Conservation (phyloP, 1,139 yeast genomes). For the Casaregolazyma suthepensis region DNA sequence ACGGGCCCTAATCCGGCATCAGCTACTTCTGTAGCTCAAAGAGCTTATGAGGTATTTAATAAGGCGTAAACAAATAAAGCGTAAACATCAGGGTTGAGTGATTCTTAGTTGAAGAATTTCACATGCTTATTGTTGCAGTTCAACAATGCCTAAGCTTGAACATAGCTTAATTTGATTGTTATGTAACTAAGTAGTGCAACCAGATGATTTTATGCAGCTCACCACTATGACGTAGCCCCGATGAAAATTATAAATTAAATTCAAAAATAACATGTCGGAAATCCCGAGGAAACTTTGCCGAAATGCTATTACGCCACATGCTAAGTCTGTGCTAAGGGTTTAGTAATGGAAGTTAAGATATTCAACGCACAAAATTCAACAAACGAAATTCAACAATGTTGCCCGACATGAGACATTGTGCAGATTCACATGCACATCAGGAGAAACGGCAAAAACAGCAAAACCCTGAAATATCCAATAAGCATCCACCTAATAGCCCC, state of each 20-base stretch:
- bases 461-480: no score
- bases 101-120: no score
- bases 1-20: constrained; percentile 63
- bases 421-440: background rate
- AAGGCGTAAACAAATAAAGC: constrained; percentile 1
- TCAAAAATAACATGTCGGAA: background rate
- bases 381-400: background rate
- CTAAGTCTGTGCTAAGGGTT: background rate
- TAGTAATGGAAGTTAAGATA: no score
- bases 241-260: background rate
- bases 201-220: background rate
- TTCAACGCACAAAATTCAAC: no score
- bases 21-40: constrained; percentile 46
- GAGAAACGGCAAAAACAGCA: no score
- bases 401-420: background rate
- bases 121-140: no score
- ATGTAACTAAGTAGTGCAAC: background rate
- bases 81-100: no score
- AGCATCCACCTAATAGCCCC: no score
- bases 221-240: background rate
- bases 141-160: background rate
- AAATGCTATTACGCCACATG: background rate
- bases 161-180: background rate
- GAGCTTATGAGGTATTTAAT: constrained; percentile 20
- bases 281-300: background rate